Evolutionary conservation across 208 protist species (phyloP).

Genomic region (Trypanosoma avium): DNA sequence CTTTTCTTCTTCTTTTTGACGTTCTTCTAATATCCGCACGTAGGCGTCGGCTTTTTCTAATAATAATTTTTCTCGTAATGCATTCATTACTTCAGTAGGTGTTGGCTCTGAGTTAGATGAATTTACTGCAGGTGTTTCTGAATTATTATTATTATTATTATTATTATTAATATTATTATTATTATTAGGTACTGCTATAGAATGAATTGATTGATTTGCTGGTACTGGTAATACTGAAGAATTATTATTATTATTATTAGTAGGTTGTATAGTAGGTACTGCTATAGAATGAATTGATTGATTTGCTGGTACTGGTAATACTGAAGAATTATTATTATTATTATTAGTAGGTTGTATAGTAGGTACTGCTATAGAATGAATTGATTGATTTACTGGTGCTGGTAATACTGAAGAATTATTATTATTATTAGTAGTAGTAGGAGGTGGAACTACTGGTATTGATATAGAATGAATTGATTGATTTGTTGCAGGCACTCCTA

Average conservation of each 20-base stretch:
- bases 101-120: conserved; percentile 18
- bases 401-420: neutral
- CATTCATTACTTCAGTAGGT: conserved; percentile 25
- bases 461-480: too few relatives aligned
- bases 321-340: neutral
- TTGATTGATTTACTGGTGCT: neutral
- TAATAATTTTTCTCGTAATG: conserved; percentile 26
- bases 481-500: neutral
- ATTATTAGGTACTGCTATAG: too few relatives aligned
- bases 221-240: neutral
- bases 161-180: neutral
- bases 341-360: neutral
- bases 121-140: too few relatives aligned
- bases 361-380: too few relatives aligned
- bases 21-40: conserved; percentile 25
- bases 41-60: conserved; percentile 28
- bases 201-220: too few relatives aligned
- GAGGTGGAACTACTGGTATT: too few relatives aligned
- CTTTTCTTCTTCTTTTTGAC: conserved; percentile 4
- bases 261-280: too few relatives aligned
- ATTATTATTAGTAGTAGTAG: neutral
- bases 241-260: neutral
- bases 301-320: neutral
- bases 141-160: conserved; percentile 1
- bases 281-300: too few relatives aligned